Percentiles rank a stretch among this genome's conserved stretches.
Conservation (phyloP, 352 stramenopile species). For the Phytophthora vignae region DNA sequence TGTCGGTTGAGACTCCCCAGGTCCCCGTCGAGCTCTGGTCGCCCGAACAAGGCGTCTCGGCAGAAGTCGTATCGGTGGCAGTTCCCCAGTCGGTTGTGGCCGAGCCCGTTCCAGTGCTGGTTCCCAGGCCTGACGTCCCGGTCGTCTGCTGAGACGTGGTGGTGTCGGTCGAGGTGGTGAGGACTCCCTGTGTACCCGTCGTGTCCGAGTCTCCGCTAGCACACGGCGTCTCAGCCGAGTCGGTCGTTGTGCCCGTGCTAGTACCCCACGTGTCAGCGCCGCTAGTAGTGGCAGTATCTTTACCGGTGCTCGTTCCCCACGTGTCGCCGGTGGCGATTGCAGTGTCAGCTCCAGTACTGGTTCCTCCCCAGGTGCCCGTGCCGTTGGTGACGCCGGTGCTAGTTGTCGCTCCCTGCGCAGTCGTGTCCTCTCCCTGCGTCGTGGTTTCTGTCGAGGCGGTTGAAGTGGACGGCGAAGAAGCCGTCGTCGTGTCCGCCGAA, state of each 20-base stretch:
- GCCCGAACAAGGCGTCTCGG: conserved; percentile 25
- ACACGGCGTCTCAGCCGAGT: conserved; percentile 22
- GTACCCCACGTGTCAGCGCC: not conserved
- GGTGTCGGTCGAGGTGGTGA: conserved; percentile 11
- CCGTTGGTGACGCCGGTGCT: not conserved
- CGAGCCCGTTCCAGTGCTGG: conserved; percentile 15
- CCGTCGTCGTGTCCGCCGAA: conserved; percentile 16
- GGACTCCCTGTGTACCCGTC: conserved; percentile 6
- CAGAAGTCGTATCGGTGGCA: conserved; percentile 9
- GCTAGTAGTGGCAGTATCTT: conserved; percentile 11
- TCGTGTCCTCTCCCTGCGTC: conserved; percentile 14
- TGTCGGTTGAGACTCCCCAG: conserved; percentile 3
- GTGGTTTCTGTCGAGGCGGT: conserved; percentile 16
- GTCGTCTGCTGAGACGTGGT: conserved; percentile 15
- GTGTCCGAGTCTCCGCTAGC: conserved; percentile 21
- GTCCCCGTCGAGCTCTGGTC: conserved; percentile 24
- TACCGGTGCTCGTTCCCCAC: conserved; percentile 16
- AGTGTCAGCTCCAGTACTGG: conserved; percentile 20
- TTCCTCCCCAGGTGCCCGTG: conserved; percentile 7
- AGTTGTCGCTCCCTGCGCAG: not conserved
- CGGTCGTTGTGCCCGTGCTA: not conserved
- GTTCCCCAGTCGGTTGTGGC: conserved; percentile 5
- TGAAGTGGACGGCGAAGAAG: conserved; percentile 27
- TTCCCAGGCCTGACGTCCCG: not conserved
- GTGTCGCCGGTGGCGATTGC: not conserved